Conservation (phyloP, 2,329 filamentous ascomycete genomes). For the Trichoderma sp. region DNA sequence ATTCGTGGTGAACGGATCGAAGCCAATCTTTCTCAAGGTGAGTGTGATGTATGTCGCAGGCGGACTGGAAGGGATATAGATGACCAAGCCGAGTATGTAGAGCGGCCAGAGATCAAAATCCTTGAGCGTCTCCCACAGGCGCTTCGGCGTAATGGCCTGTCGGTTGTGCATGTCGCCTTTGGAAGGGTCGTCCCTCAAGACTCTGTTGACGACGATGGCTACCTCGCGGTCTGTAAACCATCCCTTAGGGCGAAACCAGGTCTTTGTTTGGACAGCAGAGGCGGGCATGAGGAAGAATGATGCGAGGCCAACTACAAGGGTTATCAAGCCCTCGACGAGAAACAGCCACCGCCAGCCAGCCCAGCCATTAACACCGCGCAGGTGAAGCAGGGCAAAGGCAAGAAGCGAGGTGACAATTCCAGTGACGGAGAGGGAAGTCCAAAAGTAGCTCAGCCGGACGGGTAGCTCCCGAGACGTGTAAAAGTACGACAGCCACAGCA, state of each 20-base stretch:
- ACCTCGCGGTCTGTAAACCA: constrained; percentile 21
- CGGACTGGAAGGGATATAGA: constrained; percentile 10
- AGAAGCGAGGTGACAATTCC: constrained; percentile 13
- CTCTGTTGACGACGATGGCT: constrained; percentile 18
- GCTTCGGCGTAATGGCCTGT: constrained; percentile 12
- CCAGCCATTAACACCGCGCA: constrained; percentile 14
- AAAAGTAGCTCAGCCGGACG: constrained; percentile 19
- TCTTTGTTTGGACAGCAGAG: constrained; percentile 17
- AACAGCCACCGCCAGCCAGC: constrained; percentile 21
- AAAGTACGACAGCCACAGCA: constrained; percentile 18
- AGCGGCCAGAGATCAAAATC: constrained; percentile 22
- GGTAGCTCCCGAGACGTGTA: constrained; percentile 19
- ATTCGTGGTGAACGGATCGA: constrained; percentile 21
- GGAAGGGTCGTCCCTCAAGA: constrained; percentile 14
- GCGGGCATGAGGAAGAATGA: constrained; percentile 22
- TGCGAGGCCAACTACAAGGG: constrained; percentile 11
- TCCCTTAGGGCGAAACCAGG: constrained; percentile 19
- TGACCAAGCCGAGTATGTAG: constrained; percentile 13
- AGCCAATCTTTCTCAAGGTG: constrained; percentile 19
- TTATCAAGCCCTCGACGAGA: constrained; percentile 14
- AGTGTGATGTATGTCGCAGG: constrained; percentile 19
- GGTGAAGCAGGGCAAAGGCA: constrained; percentile 8
- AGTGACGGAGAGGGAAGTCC: constrained; percentile 16
- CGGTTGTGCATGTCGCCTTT: constrained; percentile 23
- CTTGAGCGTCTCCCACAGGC: constrained; percentile 14